Evolutionary conservation across 495 filamentous ascomycete species (phyloP).

Genomic region (Hypomontagnella monticulosa): DNA sequence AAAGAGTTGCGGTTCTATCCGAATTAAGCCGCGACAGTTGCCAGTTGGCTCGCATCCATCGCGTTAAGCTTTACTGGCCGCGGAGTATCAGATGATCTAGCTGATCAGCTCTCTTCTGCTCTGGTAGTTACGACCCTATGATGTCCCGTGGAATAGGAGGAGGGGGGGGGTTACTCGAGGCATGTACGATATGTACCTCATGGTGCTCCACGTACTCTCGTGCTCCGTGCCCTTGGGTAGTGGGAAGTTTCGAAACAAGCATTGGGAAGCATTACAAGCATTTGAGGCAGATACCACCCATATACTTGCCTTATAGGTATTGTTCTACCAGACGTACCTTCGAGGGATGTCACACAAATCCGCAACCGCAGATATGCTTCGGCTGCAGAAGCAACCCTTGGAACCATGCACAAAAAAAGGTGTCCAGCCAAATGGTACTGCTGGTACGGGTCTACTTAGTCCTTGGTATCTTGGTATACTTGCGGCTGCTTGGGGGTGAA

Average conservation of each 20-base stretch:
- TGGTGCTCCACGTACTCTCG: conserved; percentile 1
- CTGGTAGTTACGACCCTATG: conserved; percentile 36
- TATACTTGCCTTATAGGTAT: conserved; percentile 45
- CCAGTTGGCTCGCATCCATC: conserved; percentile 40
- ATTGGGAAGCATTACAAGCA: conserved; percentile 2
- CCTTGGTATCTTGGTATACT: background rate
- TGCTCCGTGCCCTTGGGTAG: background rate
- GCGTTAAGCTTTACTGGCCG: conserved; percentile 38
- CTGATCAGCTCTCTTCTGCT: conserved; percentile 42
- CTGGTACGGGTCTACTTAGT: too few species aligned
- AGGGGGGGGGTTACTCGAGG: conserved; percentile 27
- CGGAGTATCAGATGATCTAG: conserved; percentile 40
- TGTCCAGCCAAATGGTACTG: conserved; percentile 34
- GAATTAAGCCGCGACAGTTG: conserved; percentile 35
- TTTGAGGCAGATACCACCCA: conserved; percentile 33
- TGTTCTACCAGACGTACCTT: conserved; percentile 27
- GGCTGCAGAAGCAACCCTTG: conserved; percentile 29
- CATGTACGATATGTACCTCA: conserved; percentile 18
- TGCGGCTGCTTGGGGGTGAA: conserved; percentile 29
- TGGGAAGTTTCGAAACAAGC: conserved; percentile 30
- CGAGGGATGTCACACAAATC: conserved; percentile 29
- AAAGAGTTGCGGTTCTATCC: conserved; percentile 35
- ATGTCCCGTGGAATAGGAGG: conserved; percentile 22
- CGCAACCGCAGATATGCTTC: conserved; percentile 20
- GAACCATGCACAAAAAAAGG: conserved; percentile 21